phyloP scores from a whole-genome alignment of 2,329 filamentous ascomycete genomes.

The Colletotrichum karsti region DNA sequence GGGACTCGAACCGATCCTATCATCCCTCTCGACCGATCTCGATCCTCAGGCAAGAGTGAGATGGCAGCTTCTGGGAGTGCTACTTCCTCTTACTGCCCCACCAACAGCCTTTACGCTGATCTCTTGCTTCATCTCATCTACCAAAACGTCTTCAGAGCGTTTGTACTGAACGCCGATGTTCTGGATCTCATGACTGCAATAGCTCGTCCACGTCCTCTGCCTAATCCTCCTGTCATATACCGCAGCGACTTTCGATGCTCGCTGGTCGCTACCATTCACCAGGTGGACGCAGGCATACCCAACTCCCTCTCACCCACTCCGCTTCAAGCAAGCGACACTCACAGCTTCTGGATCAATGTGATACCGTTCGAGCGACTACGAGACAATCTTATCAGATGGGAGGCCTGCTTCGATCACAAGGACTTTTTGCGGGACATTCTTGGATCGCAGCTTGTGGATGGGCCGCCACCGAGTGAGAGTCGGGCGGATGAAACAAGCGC shows the following conservation, averaged over 20 bases:
- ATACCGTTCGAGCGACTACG: slow-evolving; percentile 19
- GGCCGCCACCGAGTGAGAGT: no score
- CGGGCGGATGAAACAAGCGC: no score
- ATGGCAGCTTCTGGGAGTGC: neutral
- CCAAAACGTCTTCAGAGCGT: slow-evolving; percentile 21
- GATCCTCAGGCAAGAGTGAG: neutral
- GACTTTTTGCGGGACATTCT: slow-evolving; percentile 15
- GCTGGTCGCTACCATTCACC: neutral
- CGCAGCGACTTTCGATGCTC: neutral
- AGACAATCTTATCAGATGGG: slow-evolving; percentile 23
- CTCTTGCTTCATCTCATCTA: slow-evolving; percentile 21
- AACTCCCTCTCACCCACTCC: slow-evolving; percentile 4
- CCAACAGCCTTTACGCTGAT: slow-evolving; percentile 9
- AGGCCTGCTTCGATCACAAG: slow-evolving; percentile 11
- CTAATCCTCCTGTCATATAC: neutral
- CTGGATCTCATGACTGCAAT: slow-evolving; percentile 5
- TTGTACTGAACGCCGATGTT: neutral
- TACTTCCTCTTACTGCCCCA: neutral
- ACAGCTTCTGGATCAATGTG: slow-evolving; percentile 22
- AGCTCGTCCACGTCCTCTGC: neutral
- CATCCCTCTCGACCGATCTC: no score
- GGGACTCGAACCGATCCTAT: no score
- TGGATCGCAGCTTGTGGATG: no score
- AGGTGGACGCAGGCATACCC: slow-evolving; percentile 21
- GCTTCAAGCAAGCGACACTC: neutral